Conservation (phyloP, 495 filamentous ascomycete species). For the Penicillium arizonense region DNA sequence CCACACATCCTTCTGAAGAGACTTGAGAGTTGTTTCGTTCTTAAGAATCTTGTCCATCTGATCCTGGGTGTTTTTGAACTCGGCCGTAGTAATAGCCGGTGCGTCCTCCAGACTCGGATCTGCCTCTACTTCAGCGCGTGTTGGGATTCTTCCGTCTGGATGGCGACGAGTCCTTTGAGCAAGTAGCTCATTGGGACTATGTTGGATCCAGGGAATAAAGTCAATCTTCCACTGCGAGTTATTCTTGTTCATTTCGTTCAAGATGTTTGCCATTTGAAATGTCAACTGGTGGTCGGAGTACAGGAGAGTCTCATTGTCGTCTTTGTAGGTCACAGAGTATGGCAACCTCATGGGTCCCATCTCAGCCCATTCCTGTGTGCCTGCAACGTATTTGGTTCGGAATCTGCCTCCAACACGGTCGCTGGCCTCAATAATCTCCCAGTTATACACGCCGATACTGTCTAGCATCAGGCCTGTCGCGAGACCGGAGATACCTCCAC, state of each 20-base stretch:
- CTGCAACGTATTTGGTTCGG: constrained; percentile 56
- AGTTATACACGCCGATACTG: constrained; percentile 50
- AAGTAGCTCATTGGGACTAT: constrained; percentile 48
- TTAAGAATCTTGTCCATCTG: constrained; percentile 19
- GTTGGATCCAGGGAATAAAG: constrained; percentile 64
- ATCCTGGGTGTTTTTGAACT: constrained; percentile 11
- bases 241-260: constrained; percentile 55
- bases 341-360: constrained; percentile 70
- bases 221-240: constrained; percentile 51
- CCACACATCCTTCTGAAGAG: constrained; percentile 22
- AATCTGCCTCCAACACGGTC: constrained; percentile 54
- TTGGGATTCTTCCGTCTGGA: constrained; percentile 43
- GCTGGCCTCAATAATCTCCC: constrained; percentile 49
- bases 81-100: constrained; percentile 1
- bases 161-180: constrained; percentile 50
- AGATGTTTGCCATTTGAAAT: constrained; percentile 54
- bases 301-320: constrained; percentile 47
- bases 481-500: constrained; percentile 61
- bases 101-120: constrained; percentile 21
- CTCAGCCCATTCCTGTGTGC: constrained; percentile 60
- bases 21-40: constrained; percentile 17
- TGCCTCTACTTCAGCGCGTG: constrained; percentile 28
- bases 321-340: constrained; percentile 33
- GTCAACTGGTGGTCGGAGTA: constrained; percentile 56
- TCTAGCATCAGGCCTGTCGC: constrained; percentile 49